Conservation (phyloP, 352 stramenopile genomes). For the Pythium apleroticum region DNA sequence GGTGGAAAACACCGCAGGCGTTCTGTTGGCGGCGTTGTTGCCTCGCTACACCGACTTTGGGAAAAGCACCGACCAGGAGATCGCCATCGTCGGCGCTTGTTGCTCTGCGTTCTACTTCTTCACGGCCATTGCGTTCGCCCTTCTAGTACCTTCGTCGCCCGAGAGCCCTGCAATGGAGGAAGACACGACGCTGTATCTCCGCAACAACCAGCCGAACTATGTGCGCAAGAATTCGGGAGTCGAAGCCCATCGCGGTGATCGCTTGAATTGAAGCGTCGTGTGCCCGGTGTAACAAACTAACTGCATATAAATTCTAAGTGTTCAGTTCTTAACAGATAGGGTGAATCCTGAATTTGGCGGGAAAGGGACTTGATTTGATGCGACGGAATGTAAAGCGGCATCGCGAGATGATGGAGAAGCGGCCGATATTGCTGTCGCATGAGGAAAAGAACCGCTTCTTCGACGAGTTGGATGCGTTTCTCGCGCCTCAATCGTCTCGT, state of each 20-base stretch:
- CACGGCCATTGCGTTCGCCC: conserved; percentile 32
- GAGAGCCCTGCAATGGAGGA: conserved; percentile 15
- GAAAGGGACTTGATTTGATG: conserved; percentile 12
- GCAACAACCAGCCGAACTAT: conserved; percentile 6
- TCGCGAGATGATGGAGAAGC: conserved; percentile 12
- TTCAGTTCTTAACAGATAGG: conserved; percentile 19
- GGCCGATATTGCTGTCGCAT: conserved; percentile 34
- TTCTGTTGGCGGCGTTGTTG: conserved; percentile 39
- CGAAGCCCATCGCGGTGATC: not conserved
- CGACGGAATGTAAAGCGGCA: not conserved
- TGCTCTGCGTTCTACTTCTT: conserved; percentile 43
- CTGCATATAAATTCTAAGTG: conserved; percentile 13
- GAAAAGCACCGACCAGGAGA: conserved; percentile 34
- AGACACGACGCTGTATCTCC: conserved; percentile 24
- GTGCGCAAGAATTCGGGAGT: not conserved
- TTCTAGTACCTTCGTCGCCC: conserved; percentile 10
- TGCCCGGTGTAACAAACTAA: conserved; percentile 10
- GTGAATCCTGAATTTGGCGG: not conserved
- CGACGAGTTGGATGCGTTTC: conserved; percentile 39
- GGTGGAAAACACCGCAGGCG: conserved; percentile 48
- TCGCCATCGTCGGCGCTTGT: conserved; percentile 36
- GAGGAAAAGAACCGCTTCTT: conserved; percentile 53
- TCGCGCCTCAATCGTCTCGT: conserved; percentile 5
- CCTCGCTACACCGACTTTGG: conserved; percentile 69
- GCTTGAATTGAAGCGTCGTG: too few relatives aligned